Evolutionary conservation across 148 eudicot genomes (phyloP), one percentile per base, ranked within the genome.

Genomic region (Spergularia marina): DNA sequence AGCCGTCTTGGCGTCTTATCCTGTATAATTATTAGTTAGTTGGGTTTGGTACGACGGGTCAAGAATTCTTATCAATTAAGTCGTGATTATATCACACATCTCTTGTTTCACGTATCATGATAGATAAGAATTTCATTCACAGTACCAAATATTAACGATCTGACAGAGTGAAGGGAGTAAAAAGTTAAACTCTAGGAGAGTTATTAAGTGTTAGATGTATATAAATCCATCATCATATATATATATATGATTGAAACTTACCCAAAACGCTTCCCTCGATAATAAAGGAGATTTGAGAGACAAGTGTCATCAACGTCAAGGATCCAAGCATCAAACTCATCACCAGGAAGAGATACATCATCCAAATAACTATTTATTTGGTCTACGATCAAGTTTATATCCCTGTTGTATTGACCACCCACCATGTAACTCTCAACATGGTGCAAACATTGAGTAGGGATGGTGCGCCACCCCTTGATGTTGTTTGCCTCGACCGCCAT

Each of bases 241-340:
- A 6, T 41, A 59, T 20, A 11, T 2, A 39, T 47, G 8, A 47
- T 12, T 7, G n/a, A 52, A 6, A 59, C 70, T 25, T 77, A 91
- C 97, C 97, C 97, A n/a, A 83, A 92, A 18, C 88, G 85, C 73
- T 80, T 89, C 21, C 68, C 79, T 23, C 74, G 80, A 66, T 90
- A 90, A 61, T 90, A 92, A 10, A 81, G 16, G 58, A 92, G 74
- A 70, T 92, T 92, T 41, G 97, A 92, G 58, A 92, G 77, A 76
- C 97, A 92, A 56, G 97, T 90, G 41, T 92, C 97, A 53, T 92
- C 97, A 6, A 92, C 81, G 69, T 92, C 97, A 12, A 92, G 79
- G 39, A 92, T 77, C 97, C 97, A 92, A 77, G 95, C 95, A 72
- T 90, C 91, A 4, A 80, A 71, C 0, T 86, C 94, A 75, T 89